Conservation (phyloP, 192 early-diverging fungal genomes). For the Blastocladiella britannica region DNA sequence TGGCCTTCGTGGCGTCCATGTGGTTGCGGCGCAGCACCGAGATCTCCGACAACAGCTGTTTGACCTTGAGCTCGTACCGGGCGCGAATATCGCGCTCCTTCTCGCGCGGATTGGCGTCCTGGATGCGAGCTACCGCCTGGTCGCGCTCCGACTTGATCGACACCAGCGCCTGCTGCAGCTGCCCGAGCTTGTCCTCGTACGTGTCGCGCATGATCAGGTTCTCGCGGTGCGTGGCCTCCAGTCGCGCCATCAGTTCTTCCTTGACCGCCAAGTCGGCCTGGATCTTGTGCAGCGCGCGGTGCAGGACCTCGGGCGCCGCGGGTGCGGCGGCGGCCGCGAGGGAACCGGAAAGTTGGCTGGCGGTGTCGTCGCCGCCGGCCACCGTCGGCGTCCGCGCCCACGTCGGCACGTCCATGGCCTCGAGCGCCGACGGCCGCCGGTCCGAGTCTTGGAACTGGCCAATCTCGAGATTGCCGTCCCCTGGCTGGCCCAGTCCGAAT, state of each 20-base stretch:
- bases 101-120: slow-evolving; percentile 14
- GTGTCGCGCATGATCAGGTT: slow-evolving; percentile 30
- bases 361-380: neutral
- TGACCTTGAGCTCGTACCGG: slow-evolving; percentile 37
- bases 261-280: slow-evolving; percentile 35
- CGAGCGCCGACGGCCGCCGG: neutral
- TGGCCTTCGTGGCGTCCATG: slow-evolving; percentile 23
- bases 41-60: slow-evolving; percentile 27
- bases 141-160: slow-evolving; percentile 38
- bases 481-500: too few species aligned
- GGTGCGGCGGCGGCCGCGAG: neutral
- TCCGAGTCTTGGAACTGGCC: too few species aligned
- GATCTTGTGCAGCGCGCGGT: slow-evolving; percentile 30
- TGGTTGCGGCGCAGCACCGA: slow-evolving; percentile 31
- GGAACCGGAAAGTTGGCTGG: too few species aligned
- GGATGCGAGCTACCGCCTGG: slow-evolving; percentile 31
- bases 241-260: slow-evolving; percentile 32
- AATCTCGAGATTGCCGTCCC: neutral
- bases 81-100: slow-evolving; percentile 12
- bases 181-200: slow-evolving; percentile 48
- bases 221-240: slow-evolving; percentile 31
- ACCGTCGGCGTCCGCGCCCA: neutral
- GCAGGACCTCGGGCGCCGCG: slow-evolving; percentile 1
- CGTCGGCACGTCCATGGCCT: neutral
- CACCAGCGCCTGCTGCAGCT: slow-evolving; percentile 34